Conservation (phyloP, 768 basidiomycete species). For the Leccinum fibrillosum region DNA sequence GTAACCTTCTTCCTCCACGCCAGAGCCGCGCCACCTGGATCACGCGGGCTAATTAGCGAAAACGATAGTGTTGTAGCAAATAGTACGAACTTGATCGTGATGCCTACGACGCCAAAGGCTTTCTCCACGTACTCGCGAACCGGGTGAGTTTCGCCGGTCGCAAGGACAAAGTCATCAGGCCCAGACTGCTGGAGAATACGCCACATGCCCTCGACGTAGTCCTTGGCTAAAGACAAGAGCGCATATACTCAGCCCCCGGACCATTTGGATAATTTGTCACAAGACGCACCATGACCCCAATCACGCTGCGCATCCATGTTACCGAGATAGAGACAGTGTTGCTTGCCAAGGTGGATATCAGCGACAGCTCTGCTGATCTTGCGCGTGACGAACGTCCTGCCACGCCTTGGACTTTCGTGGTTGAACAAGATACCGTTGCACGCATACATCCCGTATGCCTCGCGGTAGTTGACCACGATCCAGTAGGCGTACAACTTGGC, state of each 20-base stretch:
- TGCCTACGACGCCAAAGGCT: conserved; percentile 68
- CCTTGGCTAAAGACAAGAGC: conserved; percentile 50
- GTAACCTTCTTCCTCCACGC: conserved; percentile 74
- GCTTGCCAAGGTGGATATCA: conserved; percentile 88
- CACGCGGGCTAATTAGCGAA: conserved; percentile 1
- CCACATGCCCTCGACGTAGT: conserved; percentile 99
- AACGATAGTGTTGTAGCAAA: not conserved
- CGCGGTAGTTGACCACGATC: conserved; percentile 90
- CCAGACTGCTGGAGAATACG: conserved; percentile 84
- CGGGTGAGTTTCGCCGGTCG: conserved; percentile 93
- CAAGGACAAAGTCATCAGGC: conserved; percentile 90
- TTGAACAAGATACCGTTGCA: conserved; percentile 98
- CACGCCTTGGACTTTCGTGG: conserved; percentile 93
- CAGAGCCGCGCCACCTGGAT: conserved; percentile 73
- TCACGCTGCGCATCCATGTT: conserved; percentile 95
- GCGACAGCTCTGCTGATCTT: conserved; percentile 93
- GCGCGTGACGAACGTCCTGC: conserved; percentile 93
- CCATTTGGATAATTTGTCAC: not conserved
- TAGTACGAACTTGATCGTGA: conserved; percentile 55
- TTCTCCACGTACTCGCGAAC: conserved; percentile 93
- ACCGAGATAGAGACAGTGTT: conserved; percentile 87
- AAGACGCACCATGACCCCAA: conserved; percentile 87
- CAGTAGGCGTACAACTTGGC: conserved; percentile 93
- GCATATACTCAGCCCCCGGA: conserved; percentile 5
- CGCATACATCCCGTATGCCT: conserved; percentile 95